A percentile compares a stretch with the other conserved stretches of the same genome.
Conservation (phyloP, 1,284 basidiomycete species). For the Heimioporus retisporus region DNA sequence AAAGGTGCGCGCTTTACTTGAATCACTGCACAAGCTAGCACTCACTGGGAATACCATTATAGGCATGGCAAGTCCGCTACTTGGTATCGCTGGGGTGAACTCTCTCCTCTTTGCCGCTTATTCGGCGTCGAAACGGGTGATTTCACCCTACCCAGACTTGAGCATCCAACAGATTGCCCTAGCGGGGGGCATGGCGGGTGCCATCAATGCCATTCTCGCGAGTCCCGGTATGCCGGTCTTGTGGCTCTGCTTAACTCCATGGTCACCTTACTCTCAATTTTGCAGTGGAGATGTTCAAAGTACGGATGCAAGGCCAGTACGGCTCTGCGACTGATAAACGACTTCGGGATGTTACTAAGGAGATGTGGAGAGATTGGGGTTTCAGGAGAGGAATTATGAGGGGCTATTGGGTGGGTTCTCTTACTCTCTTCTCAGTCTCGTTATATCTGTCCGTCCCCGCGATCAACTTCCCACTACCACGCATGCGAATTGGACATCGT, state of each 20-base stretch:
- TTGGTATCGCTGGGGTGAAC: conserved; percentile 98
- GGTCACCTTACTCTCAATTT: not conserved
- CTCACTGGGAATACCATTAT: not conserved
- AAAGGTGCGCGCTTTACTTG: conserved; percentile 68
- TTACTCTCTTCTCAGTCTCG: not conserved
- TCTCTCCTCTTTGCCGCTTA: conserved; percentile 96
- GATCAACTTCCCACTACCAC: not conserved
- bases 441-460: not conserved
- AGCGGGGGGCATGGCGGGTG: conserved; percentile 94
- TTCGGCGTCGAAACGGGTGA: conserved; percentile 80
- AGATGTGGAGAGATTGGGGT: conserved; percentile 91
- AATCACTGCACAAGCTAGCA: not conserved
- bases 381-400: conserved; percentile 93
- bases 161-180: conserved; percentile 83
- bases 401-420: conserved; percentile 87
- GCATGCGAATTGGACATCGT: not conserved
- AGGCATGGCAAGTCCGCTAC: conserved; percentile 93
- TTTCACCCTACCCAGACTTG: conserved; percentile 90
- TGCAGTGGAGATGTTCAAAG: conserved; percentile 90
- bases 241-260: not conserved
- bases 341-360: conserved; percentile 74
- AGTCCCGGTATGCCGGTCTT: conserved; percentile 74
- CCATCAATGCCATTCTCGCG: conserved; percentile 88
- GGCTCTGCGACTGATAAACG: conserved; percentile 82
- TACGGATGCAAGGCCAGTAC: conserved; percentile 98